Evolutionary conservation across 2,329 filamentous ascomycete species (phyloP).

Genomic region (Pyricularia grisea): DNA sequence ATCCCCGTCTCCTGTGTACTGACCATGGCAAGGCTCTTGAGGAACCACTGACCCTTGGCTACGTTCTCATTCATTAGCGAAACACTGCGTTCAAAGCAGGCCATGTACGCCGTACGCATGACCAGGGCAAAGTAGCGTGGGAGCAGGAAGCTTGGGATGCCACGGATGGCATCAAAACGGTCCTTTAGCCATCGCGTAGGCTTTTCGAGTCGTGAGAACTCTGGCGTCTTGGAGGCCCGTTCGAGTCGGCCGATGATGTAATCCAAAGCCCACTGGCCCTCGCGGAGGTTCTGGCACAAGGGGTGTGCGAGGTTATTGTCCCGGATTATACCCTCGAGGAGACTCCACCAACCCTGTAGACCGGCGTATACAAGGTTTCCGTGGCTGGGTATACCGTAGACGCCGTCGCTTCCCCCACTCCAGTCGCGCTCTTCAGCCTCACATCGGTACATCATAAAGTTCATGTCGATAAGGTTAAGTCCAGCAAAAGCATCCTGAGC

Average conservation of each 20-base stretch:
- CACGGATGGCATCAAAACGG: slow-evolving; percentile 77
- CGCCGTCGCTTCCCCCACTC: slow-evolving; percentile 73
- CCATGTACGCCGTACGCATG: slow-evolving; percentile 77
- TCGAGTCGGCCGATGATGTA: slow-evolving; percentile 75
- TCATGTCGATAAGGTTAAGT: slow-evolving; percentile 72
- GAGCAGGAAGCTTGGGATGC: slow-evolving; percentile 78
- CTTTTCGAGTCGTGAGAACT: slow-evolving; percentile 52
- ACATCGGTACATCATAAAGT: slow-evolving; percentile 84
- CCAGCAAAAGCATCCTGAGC: slow-evolving; percentile 69
- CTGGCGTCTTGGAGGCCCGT: slow-evolving; percentile 53
- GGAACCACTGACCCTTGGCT: slow-evolving; percentile 73
- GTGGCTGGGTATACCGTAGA: slow-evolving; percentile 75
- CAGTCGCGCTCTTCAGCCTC: slow-evolving; percentile 79
- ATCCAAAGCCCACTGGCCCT: slow-evolving; percentile 88
- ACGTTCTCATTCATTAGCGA: slow-evolving; percentile 72
- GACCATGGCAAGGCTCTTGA: slow-evolving; percentile 82
- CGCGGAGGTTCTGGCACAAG: slow-evolving; percentile 82
- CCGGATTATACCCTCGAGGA: slow-evolving; percentile 72
- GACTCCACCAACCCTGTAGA: slow-evolving; percentile 97
- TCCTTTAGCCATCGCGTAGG: slow-evolving; percentile 72
- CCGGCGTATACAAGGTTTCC: slow-evolving; percentile 88
- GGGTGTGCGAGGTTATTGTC: slow-evolving; percentile 91
- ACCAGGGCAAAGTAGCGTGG: slow-evolving; percentile 91
- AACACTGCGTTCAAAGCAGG: slow-evolving; percentile 69
- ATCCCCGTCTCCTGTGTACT: slow-evolving; percentile 85